Evolutionary conservation across 495 filamentous ascomycete genomes (phyloP).

Genomic region (Xylaria cubensis): DNA sequence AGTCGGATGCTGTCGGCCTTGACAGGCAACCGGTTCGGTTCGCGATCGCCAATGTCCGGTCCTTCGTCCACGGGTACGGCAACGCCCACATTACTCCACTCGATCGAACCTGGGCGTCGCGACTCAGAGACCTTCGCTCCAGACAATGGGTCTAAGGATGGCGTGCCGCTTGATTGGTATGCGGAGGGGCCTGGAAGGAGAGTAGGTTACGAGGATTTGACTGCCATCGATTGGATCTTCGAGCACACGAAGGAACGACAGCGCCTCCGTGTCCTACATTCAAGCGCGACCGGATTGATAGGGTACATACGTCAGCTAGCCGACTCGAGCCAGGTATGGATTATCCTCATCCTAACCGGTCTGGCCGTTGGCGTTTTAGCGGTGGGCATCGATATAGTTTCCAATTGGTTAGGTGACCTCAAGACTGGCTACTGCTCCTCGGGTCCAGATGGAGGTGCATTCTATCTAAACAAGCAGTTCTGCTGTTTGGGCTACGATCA

Average conservation of each 20-base stretch:
- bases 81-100: slow-evolving; percentile 34
- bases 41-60: slow-evolving; percentile 41
- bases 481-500: slow-evolving; percentile 92
- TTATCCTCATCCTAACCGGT: slow-evolving; percentile 77
- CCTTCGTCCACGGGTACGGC: slow-evolving; percentile 33
- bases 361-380: slow-evolving; percentile 83
- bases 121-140: slow-evolving; percentile 15
- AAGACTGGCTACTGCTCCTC: slow-evolving; percentile 89
- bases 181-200: slow-evolving; percentile 88
- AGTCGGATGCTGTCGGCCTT: slow-evolving; percentile 63
- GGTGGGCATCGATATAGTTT: slow-evolving; percentile 88
- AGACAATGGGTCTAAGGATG: slow-evolving; percentile 61
- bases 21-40: slow-evolving; percentile 51
- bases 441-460: slow-evolving; percentile 75
- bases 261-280: slow-evolving; percentile 75
- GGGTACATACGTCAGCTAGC: slow-evolving; percentile 74
- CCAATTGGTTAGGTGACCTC: slow-evolving; percentile 91
- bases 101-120: slow-evolving; percentile 18
- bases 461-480: slow-evolving; percentile 88
- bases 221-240: slow-evolving; percentile 99
- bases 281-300: slow-evolving; percentile 71
- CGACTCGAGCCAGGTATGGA: slow-evolving; percentile 90
- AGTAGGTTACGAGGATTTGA: slow-evolving; percentile 94
- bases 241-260: slow-evolving; percentile 98
- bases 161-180: slow-evolving; percentile 79